Evolutionary conservation across 2,329 filamentous ascomycete genomes (phyloP), one percentile per base, ranked within the genome.

Genomic region (Aspergillus tamarii): DNA sequence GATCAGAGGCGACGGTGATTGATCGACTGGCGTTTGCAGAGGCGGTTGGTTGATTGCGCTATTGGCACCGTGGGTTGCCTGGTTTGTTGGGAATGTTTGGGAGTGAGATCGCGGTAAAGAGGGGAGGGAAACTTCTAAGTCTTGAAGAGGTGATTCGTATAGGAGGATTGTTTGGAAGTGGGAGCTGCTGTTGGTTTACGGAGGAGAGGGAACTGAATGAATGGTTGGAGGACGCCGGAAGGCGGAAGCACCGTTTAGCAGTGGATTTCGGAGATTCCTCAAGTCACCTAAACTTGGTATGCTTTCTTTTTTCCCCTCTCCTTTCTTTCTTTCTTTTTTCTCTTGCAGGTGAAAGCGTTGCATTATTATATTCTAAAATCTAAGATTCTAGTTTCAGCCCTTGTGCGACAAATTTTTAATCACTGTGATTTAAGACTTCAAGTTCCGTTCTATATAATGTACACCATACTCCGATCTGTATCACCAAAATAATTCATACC

Each of bases 11-110:
- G 52, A 55, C 34, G 21, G 16, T 39, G 58, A 55, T 55, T 61
- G 62, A 54, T 48, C 34, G 52, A 50, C 12, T 34, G 62, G 34
- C 14, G 56, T 45, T 30, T 46, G 48, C 23, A 59, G 56, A 55
- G 10, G 52, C 21, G 32, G 32, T 34, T 55, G 52, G 30, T 26
- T 23, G 52, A 28, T 14, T 55, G 52, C 52, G 52, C 52, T 55
- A 39, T 55, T 21, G n/a, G 32, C 34, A 21, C 12, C 32, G 32
- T 36, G 36, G n/a, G 11, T 16, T n/a, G 30, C 23, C 34, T n/a
- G 21, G 3, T 55, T 39, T 26, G 32, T 39, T 39, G 30, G 21
- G 16, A 21, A 16, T 5, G 52, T 36, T n/a, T 2, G 11, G n/a
- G 21, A 16, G 12, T 26, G n/a, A 23, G 11, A 26, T 36, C 30